Percentiles rank a stretch among this genome's conserved stretches.
These are phyloP conservation scores for Lichina pygmaea DNA, from an alignment of 495 filamentous ascomycete species.

Conservation along the genomic window DNA sequence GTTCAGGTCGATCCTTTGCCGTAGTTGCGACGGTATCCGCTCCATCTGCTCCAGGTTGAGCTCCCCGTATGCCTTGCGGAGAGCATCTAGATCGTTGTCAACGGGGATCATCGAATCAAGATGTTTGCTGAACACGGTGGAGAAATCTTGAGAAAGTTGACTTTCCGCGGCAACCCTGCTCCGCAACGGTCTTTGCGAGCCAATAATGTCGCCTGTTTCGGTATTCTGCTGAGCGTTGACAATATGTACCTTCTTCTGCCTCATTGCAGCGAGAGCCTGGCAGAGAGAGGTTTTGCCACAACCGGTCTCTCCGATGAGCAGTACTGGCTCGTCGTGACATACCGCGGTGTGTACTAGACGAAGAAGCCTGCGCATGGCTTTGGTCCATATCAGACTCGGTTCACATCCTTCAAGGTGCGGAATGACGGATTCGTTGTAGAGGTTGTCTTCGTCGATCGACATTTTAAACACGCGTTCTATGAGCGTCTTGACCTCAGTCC, in stretches of 20 bases:
- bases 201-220: conserved; percentile 91
- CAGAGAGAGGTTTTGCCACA: conserved; percentile 94
- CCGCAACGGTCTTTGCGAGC: conserved; percentile 73
- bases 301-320: conserved; percentile 88
- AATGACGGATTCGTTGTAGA: conserved; percentile 30
- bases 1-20: conserved; percentile 28
- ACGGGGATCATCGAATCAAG: conserved; percentile 9
- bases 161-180: conserved; percentile 48
- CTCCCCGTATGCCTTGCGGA: conserved; percentile 23
- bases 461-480: conserved; percentile 89
- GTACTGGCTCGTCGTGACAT: conserved; percentile 73
- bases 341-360: conserved; percentile 63
- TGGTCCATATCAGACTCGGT: conserved; percentile 67
- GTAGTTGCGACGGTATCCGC: conserved; percentile 21
- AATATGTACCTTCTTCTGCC: conserved; percentile 48
- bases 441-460: conserved; percentile 36
- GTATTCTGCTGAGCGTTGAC: conserved; percentile 95
- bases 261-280: conserved; percentile 65
- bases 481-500: conserved; percentile 53
- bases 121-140: conserved; percentile 13
- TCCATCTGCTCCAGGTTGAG: conserved; percentile 11
- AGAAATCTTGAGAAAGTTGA: conserved; percentile 34
- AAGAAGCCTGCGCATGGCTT: conserved; percentile 74
- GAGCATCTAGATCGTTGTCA: conserved; percentile 13
- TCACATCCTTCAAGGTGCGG: conserved; percentile 9